These are phyloP conservation scores for Punctularia strigosozonata DNA, from an alignment of 768 basidiomycete species.

Conservation along the genomic window DNA sequence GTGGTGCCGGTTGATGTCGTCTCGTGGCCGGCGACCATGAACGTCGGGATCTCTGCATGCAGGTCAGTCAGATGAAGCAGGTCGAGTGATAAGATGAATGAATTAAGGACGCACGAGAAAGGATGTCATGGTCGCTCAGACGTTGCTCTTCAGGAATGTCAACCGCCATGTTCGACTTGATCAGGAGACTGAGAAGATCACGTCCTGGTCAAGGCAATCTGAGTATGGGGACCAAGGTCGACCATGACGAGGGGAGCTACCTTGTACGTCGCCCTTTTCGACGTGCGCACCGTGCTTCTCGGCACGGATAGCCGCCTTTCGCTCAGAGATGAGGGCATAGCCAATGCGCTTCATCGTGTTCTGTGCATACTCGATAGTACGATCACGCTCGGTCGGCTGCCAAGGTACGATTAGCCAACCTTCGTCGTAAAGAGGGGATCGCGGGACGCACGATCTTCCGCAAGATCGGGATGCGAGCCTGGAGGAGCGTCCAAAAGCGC, in stretches of 20 bases:
- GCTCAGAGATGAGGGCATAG: constrained; percentile 9
- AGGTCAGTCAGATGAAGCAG: background rate
- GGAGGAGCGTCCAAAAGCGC: constrained; percentile 3
- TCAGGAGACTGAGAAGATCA: constrained; percentile 41
- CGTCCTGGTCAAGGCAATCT: too few species aligned
- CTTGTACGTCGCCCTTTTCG: constrained; percentile 14
- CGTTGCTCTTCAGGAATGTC: constrained; percentile 22
- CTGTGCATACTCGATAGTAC: background rate
- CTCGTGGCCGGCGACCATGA: constrained; percentile 19
- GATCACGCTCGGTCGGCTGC: background rate
- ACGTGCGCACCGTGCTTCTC: constrained; percentile 6
- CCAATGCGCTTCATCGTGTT: constrained; percentile 12
- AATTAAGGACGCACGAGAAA: background rate
- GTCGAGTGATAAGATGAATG: background rate
- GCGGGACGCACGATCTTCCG: constrained; percentile 5
- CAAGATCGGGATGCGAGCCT: constrained; percentile 3
- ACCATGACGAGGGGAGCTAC: too few species aligned
- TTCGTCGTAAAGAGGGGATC: background rate
- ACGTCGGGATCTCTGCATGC: constrained; percentile 18
- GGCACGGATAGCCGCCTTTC: constrained; percentile 12
- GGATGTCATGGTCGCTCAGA: background rate
- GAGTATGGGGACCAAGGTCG: too few species aligned
- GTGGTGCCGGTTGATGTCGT: constrained; percentile 11
- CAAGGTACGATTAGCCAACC: background rate
- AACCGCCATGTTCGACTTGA: constrained; percentile 45